Base-by-base conservation (phyloP, 2,329 filamentous ascomycete genomes). In the Acarospora socialis region DNA sequence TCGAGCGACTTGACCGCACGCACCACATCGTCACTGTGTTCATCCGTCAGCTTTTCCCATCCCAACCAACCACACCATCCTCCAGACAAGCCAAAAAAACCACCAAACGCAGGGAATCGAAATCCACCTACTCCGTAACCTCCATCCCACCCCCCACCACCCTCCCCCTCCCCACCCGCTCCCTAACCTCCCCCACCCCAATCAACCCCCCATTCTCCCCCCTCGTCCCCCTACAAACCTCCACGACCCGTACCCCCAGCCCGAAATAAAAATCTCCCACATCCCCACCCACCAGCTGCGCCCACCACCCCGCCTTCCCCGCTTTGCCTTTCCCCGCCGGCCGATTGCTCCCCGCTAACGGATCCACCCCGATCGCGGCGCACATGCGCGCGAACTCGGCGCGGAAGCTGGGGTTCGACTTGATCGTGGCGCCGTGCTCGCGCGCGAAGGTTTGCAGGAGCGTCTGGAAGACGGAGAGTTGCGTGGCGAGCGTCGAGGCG, bases 241-340 rank as follows among this genome's bases (percentile, higher is more conserved):
- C 87, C 4, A 98, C 90, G 1, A 95, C 81, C 30, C 82, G 70
- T n/a, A 95, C 87, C 1, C 84, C 90, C 27, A 98, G 73, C 61
- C 92, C 87, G 55, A 95, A 95, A 60, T 95, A 98, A 52, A 98
- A 98, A 55, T 98, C 90, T 52, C 94, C 92, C 45, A 98, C 86
- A 46, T 77, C 84, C 37, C 80, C 73, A 18, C 90, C 90, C 13
- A 95, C 68, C 40, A 95, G 72, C 61, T 94, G 86, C 6, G 83
- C 80, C 87, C 90, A 95, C 37, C 94, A 75, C 36, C 78, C 90
- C 12, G 72, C 71, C 1, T 59, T 64, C 4, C 61, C 64, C 12
- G 60, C 53, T 41, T 63, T 59, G 28, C 57, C 61, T 24, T 56
- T 53, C 60, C 40, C 53, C 54, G 18, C 41, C 49, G n/a, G n/a